A percentile compares a stretch with the other conserved stretches of the same genome.
Evolutionary conservation across 805 yeast genomes (phyloP).

Genomic region (Saturnispora galanensis): DNA sequence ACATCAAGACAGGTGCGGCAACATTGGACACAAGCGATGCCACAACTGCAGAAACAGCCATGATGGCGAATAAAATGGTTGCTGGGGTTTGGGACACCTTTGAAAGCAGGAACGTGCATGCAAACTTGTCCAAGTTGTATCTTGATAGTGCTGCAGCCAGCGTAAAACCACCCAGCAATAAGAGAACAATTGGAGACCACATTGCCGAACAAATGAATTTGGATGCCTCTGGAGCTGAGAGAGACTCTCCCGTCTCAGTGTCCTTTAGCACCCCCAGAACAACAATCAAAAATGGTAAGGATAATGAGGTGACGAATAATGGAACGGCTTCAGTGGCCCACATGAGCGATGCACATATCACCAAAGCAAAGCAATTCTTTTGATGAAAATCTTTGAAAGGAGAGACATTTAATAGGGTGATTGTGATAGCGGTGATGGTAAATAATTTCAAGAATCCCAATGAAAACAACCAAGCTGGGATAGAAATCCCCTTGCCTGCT

Average conservation of each 20-base stretch:
- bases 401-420: slow-evolving; percentile 38
- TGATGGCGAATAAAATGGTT: slow-evolving; percentile 62
- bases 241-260: slow-evolving; percentile 36
- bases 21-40: slow-evolving; percentile 97
- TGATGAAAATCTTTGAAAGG: slow-evolving; percentile 58
- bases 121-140: slow-evolving; percentile 75
- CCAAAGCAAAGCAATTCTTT: slow-evolving; percentile 71
- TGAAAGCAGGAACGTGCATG: slow-evolving; percentile 74
- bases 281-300: slow-evolving; percentile 77
- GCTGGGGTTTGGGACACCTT: slow-evolving; percentile 83
- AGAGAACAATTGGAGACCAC: slow-evolving; percentile 94
- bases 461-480: slow-evolving; percentile 31
- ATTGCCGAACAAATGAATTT: slow-evolving; percentile 71
- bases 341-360: slow-evolving; percentile 69
- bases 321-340: slow-evolving; percentile 98
- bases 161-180: slow-evolving; percentile 87
- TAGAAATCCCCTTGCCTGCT: slow-evolving; percentile 20
- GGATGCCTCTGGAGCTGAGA: slow-evolving; percentile 63
- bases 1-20: slow-evolving; percentile 93
- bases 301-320: slow-evolving; percentile 74
- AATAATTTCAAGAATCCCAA: slow-evolving; percentile 34
- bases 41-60: slow-evolving; percentile 77
- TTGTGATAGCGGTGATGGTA: slow-evolving; percentile 39
- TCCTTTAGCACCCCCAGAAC: slow-evolving; percentile 59
- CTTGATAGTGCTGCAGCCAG: slow-evolving; percentile 91